A percentile compares a stretch with the other conserved stretches of the same genome.
These are phyloP conservation scores for Gossypium sturtianum DNA, from an alignment of 345 rosid species.

Conservation along the genomic window DNA sequence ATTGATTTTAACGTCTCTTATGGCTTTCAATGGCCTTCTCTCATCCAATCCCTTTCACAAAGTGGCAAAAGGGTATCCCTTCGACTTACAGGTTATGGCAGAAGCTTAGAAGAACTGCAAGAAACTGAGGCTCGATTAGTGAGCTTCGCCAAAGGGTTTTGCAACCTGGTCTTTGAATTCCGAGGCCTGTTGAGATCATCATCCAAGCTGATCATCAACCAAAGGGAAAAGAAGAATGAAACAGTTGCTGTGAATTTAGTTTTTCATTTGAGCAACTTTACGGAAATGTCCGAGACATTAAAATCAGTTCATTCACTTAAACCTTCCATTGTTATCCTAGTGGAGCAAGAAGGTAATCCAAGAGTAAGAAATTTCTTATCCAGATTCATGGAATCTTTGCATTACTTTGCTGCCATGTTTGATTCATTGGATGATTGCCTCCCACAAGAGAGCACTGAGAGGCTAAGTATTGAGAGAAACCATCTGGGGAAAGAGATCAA, in stretches of 20 bases:
- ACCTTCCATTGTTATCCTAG: constrained; percentile 47
- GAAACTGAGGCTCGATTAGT: constrained; percentile 55
- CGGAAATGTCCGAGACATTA: constrained; percentile 38
- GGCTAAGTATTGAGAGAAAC: constrained; percentile 56
- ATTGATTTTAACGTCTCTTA: constrained; percentile 53
- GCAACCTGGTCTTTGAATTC: constrained; percentile 50
- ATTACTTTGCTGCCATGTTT: constrained; percentile 63
- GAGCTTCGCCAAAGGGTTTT: constrained; percentile 44
- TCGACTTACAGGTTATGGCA: constrained; percentile 46
- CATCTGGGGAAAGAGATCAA: constrained; percentile 60
- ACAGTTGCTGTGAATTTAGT: constrained; percentile 53
- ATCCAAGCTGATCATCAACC: constrained; percentile 23
- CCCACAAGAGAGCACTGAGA: constrained; percentile 44
- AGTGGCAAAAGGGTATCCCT: constrained; percentile 28
- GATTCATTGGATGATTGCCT: constrained; percentile 64
- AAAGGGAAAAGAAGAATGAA: constrained; percentile 43
- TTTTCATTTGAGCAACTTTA: constrained; percentile 30
- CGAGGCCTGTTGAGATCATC: constrained; percentile 38
- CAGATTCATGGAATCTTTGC: constrained; percentile 60
- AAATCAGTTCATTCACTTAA: constrained; percentile 33
- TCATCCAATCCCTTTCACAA: constrained; percentile 53
- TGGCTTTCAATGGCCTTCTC: constrained; percentile 73
- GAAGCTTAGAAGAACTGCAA: constrained; percentile 38
- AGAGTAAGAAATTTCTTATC: constrained; percentile 41
- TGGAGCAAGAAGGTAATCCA: constrained; percentile 52